Base-by-base conservation (phyloP, 2,329 filamentous ascomycete genomes). In the Sclerotinia subarctica region DNA sequence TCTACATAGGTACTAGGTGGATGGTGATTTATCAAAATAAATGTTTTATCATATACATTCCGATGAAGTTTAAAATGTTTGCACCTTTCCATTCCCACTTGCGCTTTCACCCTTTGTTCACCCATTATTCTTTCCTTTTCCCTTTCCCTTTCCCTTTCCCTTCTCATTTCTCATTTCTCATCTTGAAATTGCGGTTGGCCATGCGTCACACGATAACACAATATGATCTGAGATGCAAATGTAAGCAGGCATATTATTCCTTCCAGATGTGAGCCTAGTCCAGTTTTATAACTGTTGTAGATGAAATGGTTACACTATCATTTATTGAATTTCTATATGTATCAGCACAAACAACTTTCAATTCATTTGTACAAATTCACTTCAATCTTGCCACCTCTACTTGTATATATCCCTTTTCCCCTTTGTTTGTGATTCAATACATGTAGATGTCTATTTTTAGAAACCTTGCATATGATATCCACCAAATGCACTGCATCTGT, bases 201-300 rank as follows among this genome's bases (percentile, higher is more conserved):
- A 60, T 49, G 56, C 29, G 58, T 60, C 58, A 35, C 58, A 60
- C 46, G 58, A 60, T 60, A 49, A 24, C 58, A 60, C 58, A 24
- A 49, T 49, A 49, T 21, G 19, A 49, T 60, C 44, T 60, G 26
- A 60, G 29, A 60, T 46, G 44, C 29, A 46, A 42, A 13, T 26
- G 47, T 26, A 57, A 46, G n/a, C 53, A 38, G 21, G 62, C 60
- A 46, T 26, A 15, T 53, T 32, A 8, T n/a, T 46, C 10, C 44
- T n/a, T 60, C 10, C 26, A 32, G 29, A 32, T 60, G 11, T 32
- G 21, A 24, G 21, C 13, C 54, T 38, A 24, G 32, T 38, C 47
- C n/a, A 24, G 13, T n/a, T 51, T 24, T n/a, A 51, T 51, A 51
- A 51, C 21, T 1, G 7, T 35, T 21, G 19, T 29, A 29, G 6